A percentile compares a stretch with the other conserved stretches of the same genome.
Evolutionary conservation across 495 filamentous ascomycete genomes (phyloP).

Genomic region (Trichoderma virens): DNA sequence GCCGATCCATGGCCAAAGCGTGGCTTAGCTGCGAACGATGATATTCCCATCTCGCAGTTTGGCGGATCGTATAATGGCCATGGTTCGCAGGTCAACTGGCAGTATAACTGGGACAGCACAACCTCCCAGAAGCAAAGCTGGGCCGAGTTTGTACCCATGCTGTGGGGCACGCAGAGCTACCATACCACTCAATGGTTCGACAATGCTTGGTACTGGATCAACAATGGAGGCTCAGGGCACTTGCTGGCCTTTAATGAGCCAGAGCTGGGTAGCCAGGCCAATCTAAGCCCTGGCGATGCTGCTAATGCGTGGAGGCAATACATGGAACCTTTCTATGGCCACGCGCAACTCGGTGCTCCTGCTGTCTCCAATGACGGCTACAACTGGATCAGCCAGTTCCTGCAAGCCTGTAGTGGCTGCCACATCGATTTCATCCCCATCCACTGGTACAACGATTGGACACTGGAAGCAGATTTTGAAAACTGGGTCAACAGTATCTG

Average conservation of each 20-base stretch:
- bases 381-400: conserved; percentile 13
- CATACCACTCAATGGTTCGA: conserved; percentile 11
- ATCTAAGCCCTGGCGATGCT: conserved; percentile 12
- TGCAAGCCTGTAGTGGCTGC: conserved; percentile 12
- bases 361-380: conserved; percentile 15
- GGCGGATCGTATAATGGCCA: conserved; percentile 4
- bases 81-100: conserved; percentile 10
- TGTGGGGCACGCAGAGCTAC: conserved; percentile 3
- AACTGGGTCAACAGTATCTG: conserved; percentile 14
- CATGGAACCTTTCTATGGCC: conserved; percentile 14
- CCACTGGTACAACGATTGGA: conserved; percentile 15
- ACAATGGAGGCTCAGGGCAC: conserved; percentile 13
- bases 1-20: conserved; percentile 5
- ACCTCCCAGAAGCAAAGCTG: conserved; percentile 1
- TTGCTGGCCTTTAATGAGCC: conserved; percentile 16
- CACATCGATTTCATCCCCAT: conserved; percentile 12
- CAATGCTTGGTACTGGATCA: conserved; percentile 14
- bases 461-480: conserved; percentile 5
- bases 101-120: conserved; percentile 12
- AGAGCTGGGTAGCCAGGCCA: conserved; percentile 10
- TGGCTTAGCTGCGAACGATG: conserved; percentile 8
- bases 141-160: conserved; percentile 9
- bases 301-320: conserved; percentile 10
- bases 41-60: conserved; percentile 10
- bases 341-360: conserved; percentile 12